Base-by-base conservation (phyloP, 2,329 filamentous ascomycete genomes). In the Lecanosticta acicola region DNA sequence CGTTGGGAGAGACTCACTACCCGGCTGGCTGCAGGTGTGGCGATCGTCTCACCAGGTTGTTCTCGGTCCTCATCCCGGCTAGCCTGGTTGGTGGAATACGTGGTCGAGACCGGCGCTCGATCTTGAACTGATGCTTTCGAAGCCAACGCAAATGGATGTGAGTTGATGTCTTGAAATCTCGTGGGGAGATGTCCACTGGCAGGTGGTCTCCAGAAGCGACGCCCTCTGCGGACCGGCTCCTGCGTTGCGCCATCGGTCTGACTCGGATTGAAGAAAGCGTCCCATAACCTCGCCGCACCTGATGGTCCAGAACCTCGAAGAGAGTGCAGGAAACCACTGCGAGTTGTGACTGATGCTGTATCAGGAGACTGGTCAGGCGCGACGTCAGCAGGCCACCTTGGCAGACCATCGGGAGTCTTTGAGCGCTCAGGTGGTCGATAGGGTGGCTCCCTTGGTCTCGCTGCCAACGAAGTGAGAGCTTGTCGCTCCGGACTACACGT, bases 181-280 rank as follows among this genome's bases (percentile, higher is more conserved):
- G 24, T 29, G 7, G 58, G 59, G 2, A 37, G 42, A 43, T 65
- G 60, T 14, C 60, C 63, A 43, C 63, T 65, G 13, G 50, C 49
- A 13, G 63, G 61, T 32, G 63, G 61, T 34, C 61, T 50, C 63
- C 63, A 65, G 8, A 48, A 29, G 13, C 50, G 45, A 17, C 33
- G 24, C 7, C 24, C 24, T 29, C 24, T 5, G 11, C 29, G 26
- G n/a, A 16, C 47, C 10, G 5, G 41, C 14, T 20, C 19, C 29
- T 10, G 14, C n/a, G 8, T 10, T 4, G n/a, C 34, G 17, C 26
- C 24, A 39, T 26, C 9, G 18, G 33, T 40, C 41, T 46, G 13
- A 33, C n/a, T 13, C n/a, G 17, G 8, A 46, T 11, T 9, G 24
- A 29, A 29, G 24, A 29, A 29, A 29, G 24, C 24, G 24, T 29